Conservation (phyloP, 371 early-diverging fungal genomes). For the Lichtheimia ornata region DNA sequence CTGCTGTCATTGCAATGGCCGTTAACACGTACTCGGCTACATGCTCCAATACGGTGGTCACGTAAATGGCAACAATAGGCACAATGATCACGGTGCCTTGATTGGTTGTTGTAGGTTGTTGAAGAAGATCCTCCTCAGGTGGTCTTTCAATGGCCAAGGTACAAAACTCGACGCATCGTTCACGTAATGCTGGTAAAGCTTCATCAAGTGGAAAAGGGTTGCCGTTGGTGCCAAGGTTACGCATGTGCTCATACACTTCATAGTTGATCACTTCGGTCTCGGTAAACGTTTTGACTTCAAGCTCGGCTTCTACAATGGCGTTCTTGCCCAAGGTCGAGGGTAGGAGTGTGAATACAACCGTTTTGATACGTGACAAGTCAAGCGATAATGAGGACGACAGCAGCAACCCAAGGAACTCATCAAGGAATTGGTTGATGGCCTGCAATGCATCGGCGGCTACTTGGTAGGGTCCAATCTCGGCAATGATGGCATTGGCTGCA, state of each 20-base stretch:
- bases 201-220: slow-evolving; percentile 19
- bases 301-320: slow-evolving; percentile 69
- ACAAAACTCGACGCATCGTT: slow-evolving; percentile 61
- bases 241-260: slow-evolving; percentile 48
- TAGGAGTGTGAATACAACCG: slow-evolving; percentile 48
- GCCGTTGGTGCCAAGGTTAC: slow-evolving; percentile 27
- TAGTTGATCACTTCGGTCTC: slow-evolving; percentile 59
- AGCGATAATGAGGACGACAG: slow-evolving; percentile 55
- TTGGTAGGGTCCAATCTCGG: slow-evolving; percentile 62
- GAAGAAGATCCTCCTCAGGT: too few relatives aligned
- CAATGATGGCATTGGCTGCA: slow-evolving; percentile 71
- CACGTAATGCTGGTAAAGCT: slow-evolving; percentile 38
- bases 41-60: slow-evolving; percentile 67
- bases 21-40: slow-evolving; percentile 65
- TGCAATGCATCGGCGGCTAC: slow-evolving; percentile 65
- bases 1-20: slow-evolving; percentile 45
- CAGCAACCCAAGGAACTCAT: slow-evolving; percentile 59
- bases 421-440: slow-evolving; percentile 63
- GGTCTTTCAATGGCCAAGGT: slow-evolving; percentile 37
- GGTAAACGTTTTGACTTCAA: slow-evolving; percentile 65
- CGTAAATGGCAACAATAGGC: slow-evolving; percentile 66
- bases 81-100: slow-evolving; percentile 32
- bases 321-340: slow-evolving; percentile 66
- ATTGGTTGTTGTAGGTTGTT: too few relatives aligned
- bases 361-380: slow-evolving; percentile 59